These are phyloP conservation scores for Jamesozyma lodderae DNA, from an alignment of 805 yeast species.

Conservation along the genomic window DNA sequence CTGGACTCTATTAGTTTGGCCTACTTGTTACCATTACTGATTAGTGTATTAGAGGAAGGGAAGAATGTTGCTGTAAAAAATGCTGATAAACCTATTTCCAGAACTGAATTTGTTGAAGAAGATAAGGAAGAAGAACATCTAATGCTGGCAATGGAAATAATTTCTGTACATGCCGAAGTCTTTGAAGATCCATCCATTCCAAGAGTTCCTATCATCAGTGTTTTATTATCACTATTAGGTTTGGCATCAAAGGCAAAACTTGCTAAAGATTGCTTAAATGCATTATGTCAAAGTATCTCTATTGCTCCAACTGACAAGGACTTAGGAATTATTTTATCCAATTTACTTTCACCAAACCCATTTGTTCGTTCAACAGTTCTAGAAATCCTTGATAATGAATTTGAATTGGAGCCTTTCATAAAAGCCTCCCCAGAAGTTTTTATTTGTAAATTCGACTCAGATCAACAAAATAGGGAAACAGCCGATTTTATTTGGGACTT, in stretches of 20 bases:
- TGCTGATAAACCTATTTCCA: constrained; percentile 42
- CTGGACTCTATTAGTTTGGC: constrained; percentile 61
- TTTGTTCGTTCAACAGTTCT: constrained; percentile 74
- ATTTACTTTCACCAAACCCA: constrained; percentile 48
- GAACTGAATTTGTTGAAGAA: constrained; percentile 68
- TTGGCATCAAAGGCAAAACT: constrained; percentile 71
- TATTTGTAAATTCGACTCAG: constrained; percentile 70
- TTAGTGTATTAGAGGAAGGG: constrained; percentile 59
- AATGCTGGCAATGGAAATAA: constrained; percentile 63
- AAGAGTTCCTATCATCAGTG: constrained; percentile 51
- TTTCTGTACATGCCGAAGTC: constrained; percentile 57
- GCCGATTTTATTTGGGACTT: constrained; percentile 86
- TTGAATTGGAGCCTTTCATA: constrained; percentile 37
- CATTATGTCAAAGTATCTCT: constrained; percentile 70
- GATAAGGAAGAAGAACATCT: constrained; percentile 85
- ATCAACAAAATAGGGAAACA: constrained; percentile 46
- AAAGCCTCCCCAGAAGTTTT: constrained; percentile 60
- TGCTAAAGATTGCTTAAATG: constrained; percentile 73
- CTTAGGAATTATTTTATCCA: constrained; percentile 46
- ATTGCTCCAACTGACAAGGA: constrained; percentile 50
- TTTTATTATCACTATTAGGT: constrained; percentile 56
- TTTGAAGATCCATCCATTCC: constrained; percentile 64
- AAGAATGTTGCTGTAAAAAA: constrained; percentile 45
- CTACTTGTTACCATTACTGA: constrained; percentile 67
- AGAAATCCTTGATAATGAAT: constrained; percentile 81